A percentile compares a stretch with the other conserved stretches of the same genome.
Conservation (phyloP, 345 rosid species). For the Citrus inodora region DNA sequence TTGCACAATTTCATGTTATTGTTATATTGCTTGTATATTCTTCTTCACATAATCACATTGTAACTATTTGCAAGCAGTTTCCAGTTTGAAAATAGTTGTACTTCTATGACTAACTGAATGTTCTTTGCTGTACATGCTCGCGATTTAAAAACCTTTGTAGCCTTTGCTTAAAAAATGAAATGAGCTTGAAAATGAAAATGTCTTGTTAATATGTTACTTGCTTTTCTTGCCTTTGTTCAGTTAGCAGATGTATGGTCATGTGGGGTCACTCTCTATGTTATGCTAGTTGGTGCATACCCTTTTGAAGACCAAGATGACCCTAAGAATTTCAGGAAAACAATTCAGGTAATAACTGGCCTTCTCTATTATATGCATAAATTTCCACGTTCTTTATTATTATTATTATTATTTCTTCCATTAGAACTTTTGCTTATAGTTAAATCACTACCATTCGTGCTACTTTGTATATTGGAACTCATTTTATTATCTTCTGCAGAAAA, state of each 20-base stretch:
- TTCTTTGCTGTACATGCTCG: background rate
- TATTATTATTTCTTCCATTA: too few relatives aligned
- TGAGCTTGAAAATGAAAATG: background rate
- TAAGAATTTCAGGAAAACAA: conserved; percentile 83
- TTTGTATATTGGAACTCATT: background rate
- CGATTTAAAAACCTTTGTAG: background rate
- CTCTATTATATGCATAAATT: background rate
- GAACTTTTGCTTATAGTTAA: too few relatives aligned
- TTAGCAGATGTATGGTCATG: conserved; percentile 98
- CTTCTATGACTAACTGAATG: background rate
- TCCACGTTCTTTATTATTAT: background rate
- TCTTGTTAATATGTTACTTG: background rate
- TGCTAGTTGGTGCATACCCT: conserved; percentile 94
- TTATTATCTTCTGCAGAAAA: conserved; percentile 45
- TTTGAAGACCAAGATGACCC: conserved; percentile 92
- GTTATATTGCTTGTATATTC: background rate
- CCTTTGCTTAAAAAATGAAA: background rate
- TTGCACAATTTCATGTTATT: background rate
- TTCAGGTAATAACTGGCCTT: conserved; percentile 51
- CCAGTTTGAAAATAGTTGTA: background rate
- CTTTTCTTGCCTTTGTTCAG: conserved; percentile 28
- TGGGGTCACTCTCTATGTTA: conserved; percentile 91
- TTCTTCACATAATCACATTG: background rate
- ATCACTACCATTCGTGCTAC: too few relatives aligned
- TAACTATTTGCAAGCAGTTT: background rate